A percentile compares a stretch with the other conserved stretches of the same genome.
These are phyloP conservation scores for Populus hybrid DNA, from an alignment of 441 rosid species.

Conservation along the genomic window DNA sequence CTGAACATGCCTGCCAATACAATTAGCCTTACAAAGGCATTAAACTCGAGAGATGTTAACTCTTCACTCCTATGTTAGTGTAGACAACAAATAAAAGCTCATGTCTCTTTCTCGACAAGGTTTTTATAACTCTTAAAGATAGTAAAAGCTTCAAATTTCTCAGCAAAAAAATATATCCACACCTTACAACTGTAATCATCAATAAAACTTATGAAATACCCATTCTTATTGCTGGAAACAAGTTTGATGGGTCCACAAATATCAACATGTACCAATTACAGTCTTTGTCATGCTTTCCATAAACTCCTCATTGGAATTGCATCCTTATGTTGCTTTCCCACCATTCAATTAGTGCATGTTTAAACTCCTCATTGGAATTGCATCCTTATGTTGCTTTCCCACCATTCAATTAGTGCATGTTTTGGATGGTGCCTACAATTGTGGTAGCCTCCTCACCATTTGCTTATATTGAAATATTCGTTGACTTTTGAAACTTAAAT, in stretches of 20 bases:
- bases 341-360: neutral
- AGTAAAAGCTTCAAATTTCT: neutral
- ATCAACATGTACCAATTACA: neutral
- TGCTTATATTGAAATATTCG: neutral
- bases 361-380: neutral
- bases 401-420: neutral
- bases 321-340: too few relatives aligned
- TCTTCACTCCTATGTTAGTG: neutral
- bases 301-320: neutral
- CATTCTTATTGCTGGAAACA: too few relatives aligned
- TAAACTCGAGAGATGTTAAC: neutral
- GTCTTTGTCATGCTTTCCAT: neutral
- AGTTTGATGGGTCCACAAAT: too few relatives aligned
- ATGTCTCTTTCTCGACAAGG: neutral
- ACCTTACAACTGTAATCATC: too few relatives aligned
- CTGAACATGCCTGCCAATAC: neutral
- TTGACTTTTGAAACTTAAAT: neutral
- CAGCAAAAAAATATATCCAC: too few relatives aligned
- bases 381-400: too few relatives aligned
- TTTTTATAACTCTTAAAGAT: neutral
- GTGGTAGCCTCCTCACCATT: neutral
- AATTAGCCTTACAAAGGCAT: neutral
- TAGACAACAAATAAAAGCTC: neutral
- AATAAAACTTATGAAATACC: too few relatives aligned
- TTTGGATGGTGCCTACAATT: neutral